Base-by-base conservation (phyloP, 2,329 filamentous ascomycete genomes). In the Ophiostoma sp. region DNA sequence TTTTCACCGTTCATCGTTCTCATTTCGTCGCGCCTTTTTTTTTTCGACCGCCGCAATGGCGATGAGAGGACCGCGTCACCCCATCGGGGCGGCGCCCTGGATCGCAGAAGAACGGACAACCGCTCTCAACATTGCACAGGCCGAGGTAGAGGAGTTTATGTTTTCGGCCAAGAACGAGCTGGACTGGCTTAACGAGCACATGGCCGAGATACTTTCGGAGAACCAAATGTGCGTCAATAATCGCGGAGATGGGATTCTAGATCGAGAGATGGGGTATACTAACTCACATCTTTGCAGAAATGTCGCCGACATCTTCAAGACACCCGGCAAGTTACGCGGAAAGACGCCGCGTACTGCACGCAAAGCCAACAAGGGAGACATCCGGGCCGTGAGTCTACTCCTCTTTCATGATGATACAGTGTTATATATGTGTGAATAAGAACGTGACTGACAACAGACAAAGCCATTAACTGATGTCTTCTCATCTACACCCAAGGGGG, bases 161-260 rank as follows among this genome's bases (percentile, higher is more conserved):
- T 98, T 93, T 83, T 94, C 94, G 39, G 95, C 93, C 75, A 90
- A 93, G 74, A 97, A 98, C 83, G 96, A 99, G 82, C 85, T 98
- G 79, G 95, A 98, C 81, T 99, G 96, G 96, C 86, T 99, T 78
- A 98, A 99, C 80, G 96, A 98, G 84, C 96, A 99, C 82, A 98
- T 99, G 95, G 90, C 90, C 69, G 94, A 97, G 76, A 93, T 99
- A 79, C 97, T 98, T 81, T 92, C 91, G 78, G 90, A 92, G 78
- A 92, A 94, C 79, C 90, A 95, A 83, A 89, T 94, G 96, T 98
- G 89, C 79, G 92, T 87, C 36, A 22, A 19, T 6, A 12, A 2
- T n/a, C n/a, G n/a, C 0, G 28, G 28, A 33, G 25, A 33, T 2
- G 15, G 15, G 12, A 12, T 7, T 12, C 17, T 2, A n/a, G 64